Evolutionary conservation across 495 filamentous ascomycete genomes (phyloP), one percentile per base, ranked within the genome.

Genomic region (Penicillium pulvis): DNA sequence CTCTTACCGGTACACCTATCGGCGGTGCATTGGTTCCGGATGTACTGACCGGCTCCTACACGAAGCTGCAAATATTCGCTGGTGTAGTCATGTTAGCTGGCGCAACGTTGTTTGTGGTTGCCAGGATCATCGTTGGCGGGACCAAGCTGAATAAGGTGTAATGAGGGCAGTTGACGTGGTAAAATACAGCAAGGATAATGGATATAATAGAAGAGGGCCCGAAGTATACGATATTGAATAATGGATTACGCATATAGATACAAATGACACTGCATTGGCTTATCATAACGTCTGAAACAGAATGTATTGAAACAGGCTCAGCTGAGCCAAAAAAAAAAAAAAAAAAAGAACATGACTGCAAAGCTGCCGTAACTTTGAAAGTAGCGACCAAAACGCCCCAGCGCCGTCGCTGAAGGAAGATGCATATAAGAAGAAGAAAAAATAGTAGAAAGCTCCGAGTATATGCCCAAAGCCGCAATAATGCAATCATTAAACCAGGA

Each of bases 1-100:
- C 83, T 1, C 70, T 94, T 53, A 86, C 83, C 0, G 87, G 88
- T 4, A 84, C 78, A 39, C 90, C 90, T 1, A 90, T 93, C 67
- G 90, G 83, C 5, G 90, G 90, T 10, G 87, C 85, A 0, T 75
- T 94, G 42, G 73, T 90, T 2, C 65, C 64, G 3, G 69, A 73
- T 16, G 75, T 86, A 55, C 23, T 74, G 51, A 62, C 81, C 62
- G 87, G 85, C 4, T 68, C 69, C 1, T 92, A 84, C 67, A 62
- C 78, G 4, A 81, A 82, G 26, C 51, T 91, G 49, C 81, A 87
- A 71, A 75, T 92, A 4, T 93, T 90, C 60, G 82, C 83, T 39
- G 90, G 89, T 16, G 74, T 83, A 10, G 76, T 81, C 17, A 84
- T 89, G 73, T 51, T 82, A 10, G 71, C 68, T 7, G 83, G 84